A percentile compares a stretch with the other conserved stretches of the same genome.
phyloP scores from a whole-genome alignment of 495 filamentous ascomycete genomes.

The Xylaria curta region DNA sequence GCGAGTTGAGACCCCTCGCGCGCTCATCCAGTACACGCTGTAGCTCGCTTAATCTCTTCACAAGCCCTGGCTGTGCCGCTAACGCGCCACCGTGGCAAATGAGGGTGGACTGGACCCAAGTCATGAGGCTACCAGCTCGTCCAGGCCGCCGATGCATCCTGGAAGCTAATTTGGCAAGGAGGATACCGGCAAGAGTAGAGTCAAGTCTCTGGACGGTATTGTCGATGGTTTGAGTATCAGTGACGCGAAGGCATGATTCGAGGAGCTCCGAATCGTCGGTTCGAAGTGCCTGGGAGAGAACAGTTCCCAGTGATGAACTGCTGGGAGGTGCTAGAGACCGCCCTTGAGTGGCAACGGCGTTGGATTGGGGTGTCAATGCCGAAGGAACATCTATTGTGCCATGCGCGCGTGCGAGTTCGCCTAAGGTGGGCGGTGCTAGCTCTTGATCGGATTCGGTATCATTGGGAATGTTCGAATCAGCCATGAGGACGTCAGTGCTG shows the following conservation, averaged over 20 bases:
- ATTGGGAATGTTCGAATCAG: conserved; percentile 52
- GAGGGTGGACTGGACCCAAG: conserved; percentile 97
- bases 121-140: conserved; percentile 86
- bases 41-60: conserved; percentile 76
- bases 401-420: conserved; percentile 79
- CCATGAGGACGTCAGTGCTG: conserved; percentile 49
- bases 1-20: conserved; percentile 77
- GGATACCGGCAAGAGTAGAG: conserved; percentile 74
- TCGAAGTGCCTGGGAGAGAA: conserved; percentile 88
- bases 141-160: conserved; percentile 87
- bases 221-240: conserved; percentile 75
- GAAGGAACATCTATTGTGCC: conserved; percentile 80
- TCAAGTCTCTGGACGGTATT: conserved; percentile 89
- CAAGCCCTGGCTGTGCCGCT: conserved; percentile 77
- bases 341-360: conserved; percentile 39
- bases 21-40: conserved; percentile 85
- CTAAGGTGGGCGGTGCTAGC: conserved; percentile 73
- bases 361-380: conserved; percentile 53
- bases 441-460: conserved; percentile 58
- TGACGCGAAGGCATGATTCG: conserved; percentile 86
- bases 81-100: conserved; percentile 92
- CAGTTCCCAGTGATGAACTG: conserved; percentile 83
- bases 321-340: conserved; percentile 63
- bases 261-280: conserved; percentile 88
- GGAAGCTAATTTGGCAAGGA: conserved; percentile 85